A percentile compares a stretch with the other conserved stretches of the same genome.
These are phyloP conservation scores for Fusarium chlamydosporum DNA, from an alignment of 2,329 filamentous ascomycete species.

Conservation along the genomic window DNA sequence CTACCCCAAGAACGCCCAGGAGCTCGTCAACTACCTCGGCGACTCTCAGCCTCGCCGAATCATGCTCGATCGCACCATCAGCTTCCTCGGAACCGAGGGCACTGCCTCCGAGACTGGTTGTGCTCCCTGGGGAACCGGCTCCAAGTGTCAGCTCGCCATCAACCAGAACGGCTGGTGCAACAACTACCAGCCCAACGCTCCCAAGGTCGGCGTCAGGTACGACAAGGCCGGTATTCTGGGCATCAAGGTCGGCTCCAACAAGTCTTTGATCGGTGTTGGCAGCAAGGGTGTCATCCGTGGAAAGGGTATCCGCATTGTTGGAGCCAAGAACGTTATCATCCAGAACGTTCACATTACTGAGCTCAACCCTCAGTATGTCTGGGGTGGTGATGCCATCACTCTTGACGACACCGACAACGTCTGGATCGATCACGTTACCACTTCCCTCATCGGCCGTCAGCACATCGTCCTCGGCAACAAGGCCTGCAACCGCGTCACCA, in stretches of 20 bases:
- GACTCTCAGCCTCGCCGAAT: constrained; percentile 69
- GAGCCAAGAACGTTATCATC: constrained; percentile 69
- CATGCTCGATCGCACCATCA: constrained; percentile 68
- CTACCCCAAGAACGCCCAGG: constrained; percentile 65
- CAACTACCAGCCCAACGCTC: constrained; percentile 68
- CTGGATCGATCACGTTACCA: constrained; percentile 70
- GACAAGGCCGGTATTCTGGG: constrained; percentile 67
- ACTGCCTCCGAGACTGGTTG: constrained; percentile 67
- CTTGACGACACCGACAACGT: constrained; percentile 62
- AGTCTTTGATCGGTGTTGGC: constrained; percentile 69
- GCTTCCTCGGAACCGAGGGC: constrained; percentile 70
- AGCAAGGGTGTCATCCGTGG: constrained; percentile 68
- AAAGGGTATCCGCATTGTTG: constrained; percentile 67
- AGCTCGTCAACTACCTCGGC: constrained; percentile 72
- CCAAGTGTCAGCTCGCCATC: constrained; percentile 70
- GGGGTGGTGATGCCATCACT: constrained; percentile 72
- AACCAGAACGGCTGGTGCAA: constrained; percentile 71
- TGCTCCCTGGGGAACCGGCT: constrained; percentile 68
- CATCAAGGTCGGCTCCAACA: constrained; percentile 69
- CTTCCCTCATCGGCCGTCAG: constrained; percentile 71
- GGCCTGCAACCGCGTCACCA: constrained; percentile 68
- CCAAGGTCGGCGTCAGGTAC: constrained; percentile 61
- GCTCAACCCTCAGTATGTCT: constrained; percentile 70
- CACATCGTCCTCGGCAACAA: constrained; percentile 70
- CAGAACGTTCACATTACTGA: constrained; percentile 70